Evolutionary conservation across 2,329 filamentous ascomycete species (phyloP), one percentile per base, ranked within the genome.

Genomic region (Stagonosporopsis tanaceti): DNA sequence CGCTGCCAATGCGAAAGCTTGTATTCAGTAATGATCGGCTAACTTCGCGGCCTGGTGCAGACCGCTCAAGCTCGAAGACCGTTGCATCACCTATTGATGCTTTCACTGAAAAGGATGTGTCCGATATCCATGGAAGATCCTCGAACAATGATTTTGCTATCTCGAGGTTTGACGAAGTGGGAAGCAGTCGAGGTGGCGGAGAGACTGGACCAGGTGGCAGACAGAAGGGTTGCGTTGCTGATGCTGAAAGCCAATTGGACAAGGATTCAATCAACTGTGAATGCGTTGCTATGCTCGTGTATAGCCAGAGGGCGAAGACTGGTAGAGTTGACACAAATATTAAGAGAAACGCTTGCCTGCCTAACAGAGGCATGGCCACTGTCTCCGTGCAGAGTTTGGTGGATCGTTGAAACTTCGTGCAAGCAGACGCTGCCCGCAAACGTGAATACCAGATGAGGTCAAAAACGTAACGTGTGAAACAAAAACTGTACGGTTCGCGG

Each of bases 41-140:
- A 20, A 63, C 45, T 48, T 62, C 50, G 12, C 62, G 58, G 3
- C 48, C 58, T 20, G 60, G 59, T 38, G 65, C 50, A 22, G 60
- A 57, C 35, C 62, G 22, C 25, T 63, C 63, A 55, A 67, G 50
- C 17, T 65, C 39, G 25, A 67, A 66, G 25, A 70, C 32, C 0
- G 55, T 55, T 12, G 45, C 42, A 15, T 62, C 51, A 3, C 63
- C 65, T 20, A 72, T 64, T 1, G 63, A 63, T 20, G 66, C 67
- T 53, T 66, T 63, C 50, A 71, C 56, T 5, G 64, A 64, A n/a
- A 65, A 66, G 0, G 67, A 68, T 9, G 67, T 70, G 15, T 64
- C 59, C 28, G 45, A 34, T 22, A 46, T 17, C 50, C 57, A 68
- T 2, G 53, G 30, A 2, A 48, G 34, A 25, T 52, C 28, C 12